These are phyloP conservation scores for Amyloporia xantha DNA, from an alignment of 768 basidiomycete genomes.

Conservation along the genomic window DNA sequence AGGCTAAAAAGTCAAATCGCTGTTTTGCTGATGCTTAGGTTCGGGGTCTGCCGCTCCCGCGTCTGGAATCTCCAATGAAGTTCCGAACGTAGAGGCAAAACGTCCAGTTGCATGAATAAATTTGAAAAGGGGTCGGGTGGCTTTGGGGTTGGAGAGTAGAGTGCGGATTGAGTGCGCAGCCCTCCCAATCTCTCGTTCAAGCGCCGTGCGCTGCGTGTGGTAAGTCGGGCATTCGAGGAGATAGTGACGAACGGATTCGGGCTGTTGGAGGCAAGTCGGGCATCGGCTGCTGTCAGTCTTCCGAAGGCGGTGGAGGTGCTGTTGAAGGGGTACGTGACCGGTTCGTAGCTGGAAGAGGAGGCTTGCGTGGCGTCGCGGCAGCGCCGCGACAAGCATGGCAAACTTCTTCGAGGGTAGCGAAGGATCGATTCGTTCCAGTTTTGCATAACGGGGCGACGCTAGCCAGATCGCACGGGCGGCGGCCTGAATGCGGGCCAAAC, in stretches of 20 bases:
- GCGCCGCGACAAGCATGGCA: neutral
- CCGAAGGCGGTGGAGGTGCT: slow-evolving; percentile 17
- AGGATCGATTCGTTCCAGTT: neutral
- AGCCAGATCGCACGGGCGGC: neutral
- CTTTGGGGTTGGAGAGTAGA: slow-evolving; percentile 4
- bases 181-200: neutral
- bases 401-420: slow-evolving; percentile 5
- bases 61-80: no score
- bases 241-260: slow-evolving; percentile 16
- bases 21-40: no score
- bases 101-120: slow-evolving; percentile 10
- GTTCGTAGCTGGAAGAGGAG: slow-evolving; percentile 27
- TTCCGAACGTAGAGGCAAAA: slow-evolving; percentile 4
- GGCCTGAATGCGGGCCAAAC: neutral
- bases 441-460: neutral
- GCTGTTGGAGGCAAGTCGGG: slow-evolving; percentile 4
- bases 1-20: no score
- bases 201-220: neutral
- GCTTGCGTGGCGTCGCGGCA: slow-evolving; percentile 4
- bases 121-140: slow-evolving; percentile 4
- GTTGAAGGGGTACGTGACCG: slow-evolving; percentile 25
- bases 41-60: no score
- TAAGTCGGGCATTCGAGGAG: slow-evolving; percentile 14
- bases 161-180: neutral
- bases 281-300: slow-evolving; percentile 6